Evolutionary conservation across 768 basidiomycete species (phyloP), one percentile per base, ranked within the genome.

Genomic region (Hygrocybe punicea): DNA sequence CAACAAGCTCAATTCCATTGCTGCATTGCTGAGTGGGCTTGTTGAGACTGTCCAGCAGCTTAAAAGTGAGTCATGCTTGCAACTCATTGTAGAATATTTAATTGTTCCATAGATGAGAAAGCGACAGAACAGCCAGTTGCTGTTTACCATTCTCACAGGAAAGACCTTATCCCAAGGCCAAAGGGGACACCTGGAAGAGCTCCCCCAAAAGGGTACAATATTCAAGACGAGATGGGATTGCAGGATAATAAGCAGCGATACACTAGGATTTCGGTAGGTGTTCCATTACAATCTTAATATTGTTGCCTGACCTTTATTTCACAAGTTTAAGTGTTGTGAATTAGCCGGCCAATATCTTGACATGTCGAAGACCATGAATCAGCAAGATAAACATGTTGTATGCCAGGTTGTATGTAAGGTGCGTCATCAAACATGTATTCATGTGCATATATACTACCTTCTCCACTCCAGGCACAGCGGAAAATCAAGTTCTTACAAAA

Each of bases 161-260:
- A 39, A 29, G 10, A 39, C n/a, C 13, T 51, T 8, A 51, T 51
- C 13, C 50, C 35, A 6, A 51, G 34, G 36, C 50, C 50, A 7
- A 17, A n/a, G n/a, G 50, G 50, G 17, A 2, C 24, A 33, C 24
- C 34, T 3, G 49, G 49, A 9, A 51, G 25, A 51, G 13, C 50
- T 8, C 50, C 50, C 11, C 50, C 50, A 39, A 51, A 37, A 19
- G 50, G 50, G 13, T 51, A 51, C 35, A 36, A 35, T 19, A 24
- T 51, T n/a, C 33, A 51, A 51, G 50, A 51, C 6, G 50, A 34
- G 19, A 35, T 51, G 17, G 50, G 50, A 8, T 35, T 51, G 35
- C 29, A 24, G 11, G 50, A 37, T 16, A 35, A 51, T n/a, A 39
- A 19, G n/a, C 33, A 19, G 17, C 29, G 50, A n/a, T 51, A 51